A percentile compares a stretch with the other conserved stretches of the same genome.
These are phyloP conservation scores for Pleurotus giganteus DNA, from an alignment of 768 basidiomycete genomes.

Conservation along the genomic window DNA sequence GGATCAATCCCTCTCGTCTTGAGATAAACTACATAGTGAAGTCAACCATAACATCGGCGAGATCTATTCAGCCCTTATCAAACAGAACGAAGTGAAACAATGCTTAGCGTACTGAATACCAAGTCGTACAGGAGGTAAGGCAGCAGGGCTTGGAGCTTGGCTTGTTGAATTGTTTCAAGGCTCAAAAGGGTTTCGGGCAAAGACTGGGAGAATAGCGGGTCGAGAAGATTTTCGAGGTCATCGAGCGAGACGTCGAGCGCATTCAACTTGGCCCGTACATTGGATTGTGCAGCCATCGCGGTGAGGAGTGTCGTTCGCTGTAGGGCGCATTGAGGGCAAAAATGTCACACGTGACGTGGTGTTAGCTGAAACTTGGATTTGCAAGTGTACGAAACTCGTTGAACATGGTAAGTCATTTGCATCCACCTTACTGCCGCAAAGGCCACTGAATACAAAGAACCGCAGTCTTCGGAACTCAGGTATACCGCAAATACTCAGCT, in stretches of 20 bases:
- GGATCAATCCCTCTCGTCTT: conserved; percentile 81
- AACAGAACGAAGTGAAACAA: neutral
- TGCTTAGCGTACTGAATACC: conserved; percentile 63
- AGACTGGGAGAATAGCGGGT: conserved; percentile 64
- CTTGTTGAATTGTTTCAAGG: conserved; percentile 74
- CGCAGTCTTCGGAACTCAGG: conserved; percentile 84
- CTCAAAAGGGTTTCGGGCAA: conserved; percentile 64
- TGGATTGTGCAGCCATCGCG: conserved; percentile 26
- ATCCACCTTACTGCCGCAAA: conserved; percentile 14
- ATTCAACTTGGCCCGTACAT: conserved; percentile 46
- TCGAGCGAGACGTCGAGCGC: conserved; percentile 58
- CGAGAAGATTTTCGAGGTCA: conserved; percentile 64
- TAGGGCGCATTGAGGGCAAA: neutral
- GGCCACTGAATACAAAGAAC: neutral
- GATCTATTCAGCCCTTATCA: neutral
- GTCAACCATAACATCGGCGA: neutral
- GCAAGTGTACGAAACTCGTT: conserved; percentile 17
- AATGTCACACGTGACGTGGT: neutral
- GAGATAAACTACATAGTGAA: conserved; percentile 60
- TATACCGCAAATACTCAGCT: conserved; percentile 97
- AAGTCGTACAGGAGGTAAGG: conserved; percentile 87
- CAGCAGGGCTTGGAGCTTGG: conserved; percentile 73
- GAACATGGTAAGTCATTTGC: conserved; percentile 40
- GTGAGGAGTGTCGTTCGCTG: neutral
- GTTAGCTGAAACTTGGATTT: too few relatives aligned